Percentiles rank a stretch among this genome's conserved stretches.
phyloP scores from a whole-genome alignment of 768 basidiomycete species.

The Mycena latifolia region DNA sequence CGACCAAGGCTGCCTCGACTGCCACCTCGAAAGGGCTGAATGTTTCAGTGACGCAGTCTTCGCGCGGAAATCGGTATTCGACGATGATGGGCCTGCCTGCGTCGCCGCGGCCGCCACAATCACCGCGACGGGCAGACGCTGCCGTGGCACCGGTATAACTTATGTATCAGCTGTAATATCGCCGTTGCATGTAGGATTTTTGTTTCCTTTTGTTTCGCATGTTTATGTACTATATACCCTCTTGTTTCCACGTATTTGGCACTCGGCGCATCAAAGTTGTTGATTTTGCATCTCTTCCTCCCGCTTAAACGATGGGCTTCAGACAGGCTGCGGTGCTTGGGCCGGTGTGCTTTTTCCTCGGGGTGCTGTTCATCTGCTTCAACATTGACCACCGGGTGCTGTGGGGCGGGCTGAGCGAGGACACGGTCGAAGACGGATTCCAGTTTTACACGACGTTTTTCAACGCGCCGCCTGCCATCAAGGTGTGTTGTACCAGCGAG shows the following conservation, averaged over 20 bases:
- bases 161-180: background rate
- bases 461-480: conserved; percentile 93
- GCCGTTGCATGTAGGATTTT: conserved; percentile 12
- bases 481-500: conserved; percentile 58
- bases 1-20: conserved; percentile 61
- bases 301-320: conserved; percentile 81
- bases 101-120: conserved; percentile 62
- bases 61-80: conserved; percentile 73
- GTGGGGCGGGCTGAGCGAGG: conserved; percentile 74
- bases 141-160: conserved; percentile 5
- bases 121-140: conserved; percentile 45
- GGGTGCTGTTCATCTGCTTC: conserved; percentile 86
- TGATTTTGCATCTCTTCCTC: background rate
- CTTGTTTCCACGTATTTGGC: conserved; percentile 12
- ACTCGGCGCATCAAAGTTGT: conserved; percentile 7
- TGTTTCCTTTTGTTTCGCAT: background rate
- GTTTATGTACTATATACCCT: conserved; percentile 6
- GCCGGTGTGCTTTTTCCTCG: conserved; percentile 91
- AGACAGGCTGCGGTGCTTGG: conserved; percentile 89
- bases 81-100: conserved; percentile 66
- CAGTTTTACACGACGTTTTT: conserved; percentile 95
- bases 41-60: conserved; percentile 62
- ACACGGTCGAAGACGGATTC: conserved; percentile 80
- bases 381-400: conserved; percentile 91
- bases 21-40: conserved; percentile 82